Conservation (phyloP, 495 filamentous ascomycete genomes). For the Talaromyces liani region DNA sequence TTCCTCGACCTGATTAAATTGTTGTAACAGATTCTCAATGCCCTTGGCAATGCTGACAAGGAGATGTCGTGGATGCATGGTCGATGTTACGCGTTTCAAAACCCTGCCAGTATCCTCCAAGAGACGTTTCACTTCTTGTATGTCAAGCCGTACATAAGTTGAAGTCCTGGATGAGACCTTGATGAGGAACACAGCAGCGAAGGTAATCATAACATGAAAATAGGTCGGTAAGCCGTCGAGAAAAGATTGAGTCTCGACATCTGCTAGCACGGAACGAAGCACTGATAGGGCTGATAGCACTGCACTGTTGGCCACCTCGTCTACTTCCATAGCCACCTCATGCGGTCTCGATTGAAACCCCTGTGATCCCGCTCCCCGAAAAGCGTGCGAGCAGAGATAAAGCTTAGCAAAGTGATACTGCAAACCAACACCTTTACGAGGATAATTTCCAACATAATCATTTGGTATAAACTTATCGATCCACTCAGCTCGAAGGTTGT, state of each 20-base stretch:
- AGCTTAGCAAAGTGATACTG: conserved; percentile 12
- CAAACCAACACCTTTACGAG: conserved; percentile 6
- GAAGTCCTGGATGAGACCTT: conserved; percentile 17
- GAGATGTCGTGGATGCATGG: not conserved
- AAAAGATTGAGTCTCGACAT: not conserved
- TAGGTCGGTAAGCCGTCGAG: conserved; percentile 38
- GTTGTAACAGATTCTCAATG: not conserved
- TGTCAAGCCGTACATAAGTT: not conserved
- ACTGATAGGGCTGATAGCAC: not conserved
- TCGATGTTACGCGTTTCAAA: not conserved
- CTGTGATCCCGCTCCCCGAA: conserved; percentile 6
- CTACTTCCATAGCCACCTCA: not conserved
- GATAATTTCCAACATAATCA: conserved; percentile 1
- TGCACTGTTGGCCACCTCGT: not conserved
- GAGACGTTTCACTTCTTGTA: not conserved
- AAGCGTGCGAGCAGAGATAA: conserved; percentile 13
- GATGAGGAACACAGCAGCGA: conserved; percentile 36
- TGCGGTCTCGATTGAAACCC: not conserved
- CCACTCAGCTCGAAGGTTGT: conserved; percentile 12
- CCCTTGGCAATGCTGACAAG: not conserved
- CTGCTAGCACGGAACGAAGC: not conserved
- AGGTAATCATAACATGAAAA: conserved; percentile 40
- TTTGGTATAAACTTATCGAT: conserved; percentile 1
- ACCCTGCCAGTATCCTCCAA: not conserved
- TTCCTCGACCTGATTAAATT: not conserved